Evolutionary conservation across 2,329 filamentous ascomycete species (phyloP), one percentile per base, ranked within the genome.

Genomic region (Colletotrichum sidae): DNA sequence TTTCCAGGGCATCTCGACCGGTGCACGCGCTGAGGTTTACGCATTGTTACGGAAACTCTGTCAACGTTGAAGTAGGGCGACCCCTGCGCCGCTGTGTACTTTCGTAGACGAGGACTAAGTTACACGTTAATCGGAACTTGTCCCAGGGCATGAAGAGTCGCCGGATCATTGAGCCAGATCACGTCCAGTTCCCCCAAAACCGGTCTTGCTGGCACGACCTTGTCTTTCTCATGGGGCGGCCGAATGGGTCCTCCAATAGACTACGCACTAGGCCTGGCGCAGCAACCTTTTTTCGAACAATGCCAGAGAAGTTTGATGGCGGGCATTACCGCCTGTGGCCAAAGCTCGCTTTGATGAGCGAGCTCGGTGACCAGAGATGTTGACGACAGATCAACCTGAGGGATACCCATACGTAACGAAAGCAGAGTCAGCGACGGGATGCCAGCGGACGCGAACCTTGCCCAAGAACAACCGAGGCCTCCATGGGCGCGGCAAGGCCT

Each of bases 291-390:
- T n/a, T 52, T 17, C 46, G 17, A 33, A 46, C 52, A 61, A 61
- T 54, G 35, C 38, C 17, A 45, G 39, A 44, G 44, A 51, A 37
- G 3, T 34, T 45, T 51, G 34, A 65, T 52, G 62, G 52, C 51
- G 57, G 58, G 15, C 57, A 61, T 45, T 52, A 41, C 45, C 44
- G 37, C 13, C 8, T n/a, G 15, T 62, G 52, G 63, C 38, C 58
- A 47, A 47, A 65, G 58, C 63, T 62, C 33, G 52, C 12, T 9
- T 39, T 47, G 51, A 62, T 62, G 52, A 9, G 45, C 46, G 44
- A 34, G 35, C 47, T 13, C 42, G 47, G 15, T 52, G 46, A 38
- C 35, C 34, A 35, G 45, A 45, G 46, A 53, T 15, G 49, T 54
- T 38, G 38, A 55, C 47, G 41, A 60, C 41, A 9, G 4, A 25